phyloP scores from a whole-genome alignment of 768 basidiomycete species.

The Agaricus subrufescens region DNA sequence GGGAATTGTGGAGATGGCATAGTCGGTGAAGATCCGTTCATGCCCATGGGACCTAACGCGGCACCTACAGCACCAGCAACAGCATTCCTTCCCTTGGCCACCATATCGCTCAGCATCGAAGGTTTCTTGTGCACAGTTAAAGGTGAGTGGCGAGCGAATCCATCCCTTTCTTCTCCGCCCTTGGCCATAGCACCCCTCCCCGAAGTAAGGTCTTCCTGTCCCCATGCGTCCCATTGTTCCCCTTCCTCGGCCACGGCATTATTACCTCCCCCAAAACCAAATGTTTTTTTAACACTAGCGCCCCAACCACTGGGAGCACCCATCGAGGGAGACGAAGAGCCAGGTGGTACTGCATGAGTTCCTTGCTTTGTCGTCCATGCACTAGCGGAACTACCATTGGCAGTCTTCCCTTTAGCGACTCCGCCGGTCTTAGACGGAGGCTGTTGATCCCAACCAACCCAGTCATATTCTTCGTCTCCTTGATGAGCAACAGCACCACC shows the following conservation, averaged over 20 bases:
- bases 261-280: neutral
- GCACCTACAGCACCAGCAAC: slow-evolving; percentile 6
- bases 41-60: neutral
- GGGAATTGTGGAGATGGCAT: neutral
- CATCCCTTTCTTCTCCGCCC: slow-evolving; percentile 2
- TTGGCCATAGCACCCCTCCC: neutral
- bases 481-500: neutral
- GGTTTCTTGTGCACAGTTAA: slow-evolving; percentile 1
- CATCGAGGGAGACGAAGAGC: slow-evolving; percentile 1
- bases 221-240: neutral
- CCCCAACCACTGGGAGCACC: neutral
- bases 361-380: slow-evolving; percentile 20
- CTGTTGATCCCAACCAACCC: slow-evolving; percentile 4
- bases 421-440: neutral
- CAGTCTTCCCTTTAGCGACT: neutral
- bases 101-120: slow-evolving; percentile 7
- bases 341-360: neutral
- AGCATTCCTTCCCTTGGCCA: slow-evolving; percentile 3
- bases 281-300: slow-evolving; percentile 3
- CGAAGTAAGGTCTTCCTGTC: neutral
- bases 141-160: neutral
- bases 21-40: neutral
- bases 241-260: neutral
- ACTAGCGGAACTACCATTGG: slow-evolving; percentile 10
- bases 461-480: neutral